A percentile compares a stretch with the other conserved stretches of the same genome.
phyloP scores from a whole-genome alignment of 148 eudicot species.

The Amaranthus cruentus region DNA sequence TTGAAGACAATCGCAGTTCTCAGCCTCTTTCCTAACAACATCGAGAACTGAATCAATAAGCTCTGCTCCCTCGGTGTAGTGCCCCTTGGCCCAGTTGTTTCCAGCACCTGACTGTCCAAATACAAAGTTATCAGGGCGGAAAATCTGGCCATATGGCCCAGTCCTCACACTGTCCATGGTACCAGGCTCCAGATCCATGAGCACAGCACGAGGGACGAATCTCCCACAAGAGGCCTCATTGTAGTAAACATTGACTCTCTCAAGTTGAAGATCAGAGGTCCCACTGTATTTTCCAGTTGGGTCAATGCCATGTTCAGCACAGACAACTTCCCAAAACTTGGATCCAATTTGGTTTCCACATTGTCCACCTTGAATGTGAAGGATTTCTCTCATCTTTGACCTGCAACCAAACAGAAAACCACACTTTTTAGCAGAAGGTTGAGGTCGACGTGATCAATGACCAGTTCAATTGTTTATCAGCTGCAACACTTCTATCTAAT shows the following conservation, averaged over 20 bases:
- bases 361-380: constrained; percentile 41
- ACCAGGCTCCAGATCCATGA: constrained; percentile 47
- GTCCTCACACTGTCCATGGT: constrained; percentile 45
- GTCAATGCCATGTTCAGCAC: constrained; percentile 41
- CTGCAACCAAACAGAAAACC: not conserved
- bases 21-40: constrained; percentile 41
- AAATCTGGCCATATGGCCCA: constrained; percentile 38
- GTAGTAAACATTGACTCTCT: constrained; percentile 39
- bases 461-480: not conserved
- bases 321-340: constrained; percentile 38
- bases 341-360: constrained; percentile 42
- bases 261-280: constrained; percentile 35
- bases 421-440: not conserved
- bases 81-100: constrained; percentile 40
- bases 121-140: constrained; percentile 42
- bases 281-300: constrained; percentile 33
- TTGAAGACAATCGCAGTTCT: constrained; percentile 43
- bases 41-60: constrained; percentile 41
- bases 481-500: no score
- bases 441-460: not conserved
- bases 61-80: constrained; percentile 42
- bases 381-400: constrained; percentile 39
- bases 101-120: constrained; percentile 43
- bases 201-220: constrained; percentile 40
- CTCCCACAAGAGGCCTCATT: constrained; percentile 42